Evolutionary conservation across 441 rosid genomes (phyloP).

Genomic region (Viola pubescens): DNA sequence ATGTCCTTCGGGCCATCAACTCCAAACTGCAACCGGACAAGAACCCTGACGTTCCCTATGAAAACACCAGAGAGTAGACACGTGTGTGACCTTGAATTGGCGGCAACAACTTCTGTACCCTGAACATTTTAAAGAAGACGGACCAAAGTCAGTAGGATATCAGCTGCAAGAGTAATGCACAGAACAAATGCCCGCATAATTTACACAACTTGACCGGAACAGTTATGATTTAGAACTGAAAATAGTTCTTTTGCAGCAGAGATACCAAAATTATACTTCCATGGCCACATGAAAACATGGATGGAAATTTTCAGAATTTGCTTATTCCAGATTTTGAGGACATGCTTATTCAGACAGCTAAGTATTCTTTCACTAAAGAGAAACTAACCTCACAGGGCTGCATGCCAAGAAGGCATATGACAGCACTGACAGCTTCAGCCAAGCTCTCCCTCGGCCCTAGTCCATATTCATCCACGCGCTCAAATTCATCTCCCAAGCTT

Average conservation of each 20-base stretch:
- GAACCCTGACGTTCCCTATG: conserved; percentile 76
- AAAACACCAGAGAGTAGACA: conserved; percentile 82
- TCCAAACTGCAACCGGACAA: conserved; percentile 78
- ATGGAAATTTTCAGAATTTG: not conserved
- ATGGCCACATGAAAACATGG: not conserved
- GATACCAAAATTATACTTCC: not conserved
- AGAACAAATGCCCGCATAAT: not conserved
- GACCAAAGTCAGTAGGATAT: not conserved
- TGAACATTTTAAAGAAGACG: conserved; percentile 19
- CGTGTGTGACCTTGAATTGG: conserved; percentile 91
- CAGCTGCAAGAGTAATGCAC: not conserved
- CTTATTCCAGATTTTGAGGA: not conserved
- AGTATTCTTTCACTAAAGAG: not conserved
- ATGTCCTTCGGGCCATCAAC: conserved; percentile 70
- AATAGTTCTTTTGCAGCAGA: too few relatives aligned
- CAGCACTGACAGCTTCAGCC: conserved; percentile 76
- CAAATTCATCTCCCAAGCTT: conserved; percentile 63
- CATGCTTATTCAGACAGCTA: not conserved
- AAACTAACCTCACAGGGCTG: conserved; percentile 87
- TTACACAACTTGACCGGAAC: too few relatives aligned
- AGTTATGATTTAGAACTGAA: too few relatives aligned
- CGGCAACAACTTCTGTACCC: conserved; percentile 82
- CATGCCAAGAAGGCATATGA: conserved; percentile 90
- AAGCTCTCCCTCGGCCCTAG: conserved; percentile 89
- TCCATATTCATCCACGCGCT: conserved; percentile 89